These are phyloP conservation scores for Madurella mycetomatis DNA, from an alignment of 2,329 filamentous ascomycete species.

Conservation along the genomic window DNA sequence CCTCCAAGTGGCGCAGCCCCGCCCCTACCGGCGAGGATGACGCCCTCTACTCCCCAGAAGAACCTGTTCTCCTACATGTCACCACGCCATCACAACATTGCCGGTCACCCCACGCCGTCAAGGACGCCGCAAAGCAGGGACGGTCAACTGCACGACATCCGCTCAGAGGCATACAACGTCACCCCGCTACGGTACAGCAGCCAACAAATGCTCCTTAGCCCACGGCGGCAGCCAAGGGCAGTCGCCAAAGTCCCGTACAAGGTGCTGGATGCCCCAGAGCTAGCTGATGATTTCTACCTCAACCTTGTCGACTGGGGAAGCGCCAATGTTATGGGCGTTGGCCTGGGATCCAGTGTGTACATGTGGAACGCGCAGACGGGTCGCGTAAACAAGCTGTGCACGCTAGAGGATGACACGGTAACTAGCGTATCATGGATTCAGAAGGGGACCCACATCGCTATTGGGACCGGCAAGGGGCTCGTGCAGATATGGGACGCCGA, in stretches of 20 bases:
- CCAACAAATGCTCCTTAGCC: slow-evolving; percentile 88
- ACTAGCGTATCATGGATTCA: slow-evolving; percentile 99
- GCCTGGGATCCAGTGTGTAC: slow-evolving; percentile 87
- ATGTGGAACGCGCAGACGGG: slow-evolving; percentile 97
- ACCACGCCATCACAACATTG: slow-evolving; percentile 64
- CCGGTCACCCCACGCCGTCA: slow-evolving; percentile 81
- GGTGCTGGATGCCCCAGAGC: slow-evolving; percentile 89
- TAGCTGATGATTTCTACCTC: slow-evolving; percentile 96
- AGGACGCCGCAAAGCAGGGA: slow-evolving; percentile 85
- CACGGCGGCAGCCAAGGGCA: slow-evolving; percentile 79
- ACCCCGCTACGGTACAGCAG: slow-evolving; percentile 91
- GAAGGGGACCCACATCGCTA: slow-evolving; percentile 89
- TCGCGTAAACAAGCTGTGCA: slow-evolving; percentile 89
- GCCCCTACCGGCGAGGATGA: slow-evolving; percentile 68
- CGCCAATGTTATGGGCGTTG: slow-evolving; percentile 88
- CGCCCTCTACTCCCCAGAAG: slow-evolving; percentile 93
- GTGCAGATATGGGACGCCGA: slow-evolving; percentile 98
- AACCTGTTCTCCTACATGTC: slow-evolving; percentile 93
- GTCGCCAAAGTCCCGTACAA: slow-evolving; percentile 98
- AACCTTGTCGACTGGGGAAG: slow-evolving; percentile 98
- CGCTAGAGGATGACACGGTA: slow-evolving; percentile 85
- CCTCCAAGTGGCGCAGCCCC: slow-evolving; percentile 63
- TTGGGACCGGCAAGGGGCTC: slow-evolving; percentile 88
- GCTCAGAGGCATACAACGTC: slow-evolving; percentile 90
- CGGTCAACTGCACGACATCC: slow-evolving; percentile 81